Conservation (phyloP, 345 rosid genomes). For the Clarkia xantiana region DNA sequence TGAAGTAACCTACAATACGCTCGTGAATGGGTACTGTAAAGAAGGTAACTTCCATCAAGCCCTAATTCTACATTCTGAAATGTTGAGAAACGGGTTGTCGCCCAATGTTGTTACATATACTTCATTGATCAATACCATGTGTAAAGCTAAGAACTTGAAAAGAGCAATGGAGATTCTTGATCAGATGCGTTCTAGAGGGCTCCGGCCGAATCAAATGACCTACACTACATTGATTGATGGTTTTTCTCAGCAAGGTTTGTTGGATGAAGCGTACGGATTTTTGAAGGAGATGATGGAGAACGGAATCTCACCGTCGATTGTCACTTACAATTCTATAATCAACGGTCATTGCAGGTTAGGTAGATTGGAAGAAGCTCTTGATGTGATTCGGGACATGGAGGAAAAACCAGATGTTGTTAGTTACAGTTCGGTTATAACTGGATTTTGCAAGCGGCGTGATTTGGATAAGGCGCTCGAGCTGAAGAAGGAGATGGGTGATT, state of each 20-base stretch:
- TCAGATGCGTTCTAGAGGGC: slow-evolving; percentile 76
- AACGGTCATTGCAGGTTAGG: slow-evolving; percentile 64
- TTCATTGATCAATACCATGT: slow-evolving; percentile 67
- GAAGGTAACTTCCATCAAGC: slow-evolving; percentile 77
- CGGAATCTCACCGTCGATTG: slow-evolving; percentile 63
- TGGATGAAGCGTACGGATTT: slow-evolving; percentile 49
- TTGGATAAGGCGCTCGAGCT: slow-evolving; percentile 48
- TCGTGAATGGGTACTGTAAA: slow-evolving; percentile 68
- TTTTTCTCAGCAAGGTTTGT: slow-evolving; percentile 49
- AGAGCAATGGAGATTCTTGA: slow-evolving; percentile 66
- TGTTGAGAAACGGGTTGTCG: slow-evolving; percentile 61
- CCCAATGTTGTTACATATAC: slow-evolving; percentile 82
- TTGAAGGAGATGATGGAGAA: slow-evolving; percentile 43
- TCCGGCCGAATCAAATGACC: slow-evolving; percentile 58
- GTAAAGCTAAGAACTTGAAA: slow-evolving; percentile 66
- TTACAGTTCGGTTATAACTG: slow-evolving; percentile 65
- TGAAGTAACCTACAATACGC: slow-evolving; percentile 73
- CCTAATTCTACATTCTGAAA: slow-evolving; percentile 54
- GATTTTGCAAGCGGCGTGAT: slow-evolving; percentile 47
- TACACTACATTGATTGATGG: slow-evolving; percentile 78
- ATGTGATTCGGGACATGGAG: slow-evolving; percentile 38
- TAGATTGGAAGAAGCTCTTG: slow-evolving; percentile 46
- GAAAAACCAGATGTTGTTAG: slow-evolving; percentile 65
- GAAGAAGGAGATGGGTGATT: slow-evolving; percentile 50
- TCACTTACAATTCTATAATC: slow-evolving; percentile 68